Conservation (phyloP, 345 rosid species). For the Carallia brachiata region DNA sequence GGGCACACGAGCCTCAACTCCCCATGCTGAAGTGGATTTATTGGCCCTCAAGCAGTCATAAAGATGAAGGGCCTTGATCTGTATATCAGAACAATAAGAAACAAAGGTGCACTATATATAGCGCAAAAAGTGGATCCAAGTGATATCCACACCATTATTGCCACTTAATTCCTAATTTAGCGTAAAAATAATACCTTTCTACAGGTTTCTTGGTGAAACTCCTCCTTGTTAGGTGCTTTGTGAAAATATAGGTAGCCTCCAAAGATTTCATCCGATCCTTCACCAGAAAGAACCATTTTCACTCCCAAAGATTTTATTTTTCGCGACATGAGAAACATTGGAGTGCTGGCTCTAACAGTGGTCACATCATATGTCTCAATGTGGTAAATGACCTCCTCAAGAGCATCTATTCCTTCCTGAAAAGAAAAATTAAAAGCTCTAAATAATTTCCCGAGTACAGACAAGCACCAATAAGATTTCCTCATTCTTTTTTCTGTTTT, state of each 20-base stretch:
- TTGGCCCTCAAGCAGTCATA: conserved; percentile 91
- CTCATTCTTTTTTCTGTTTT: not conserved
- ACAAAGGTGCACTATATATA: not conserved
- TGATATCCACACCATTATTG: not conserved
- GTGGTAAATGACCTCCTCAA: conserved; percentile 87
- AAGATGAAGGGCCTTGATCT: conserved; percentile 85
- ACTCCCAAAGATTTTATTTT: conserved; percentile 86
- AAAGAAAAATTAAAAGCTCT: conserved; percentile 11
- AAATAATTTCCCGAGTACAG: not conserved
- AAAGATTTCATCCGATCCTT: conserved; percentile 86
- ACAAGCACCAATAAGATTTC: not conserved
- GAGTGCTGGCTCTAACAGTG: conserved; percentile 84
- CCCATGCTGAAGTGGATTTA: conserved; percentile 88
- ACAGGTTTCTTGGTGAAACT: conserved; percentile 77
- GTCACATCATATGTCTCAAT: conserved; percentile 85
- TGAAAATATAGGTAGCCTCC: conserved; percentile 88
- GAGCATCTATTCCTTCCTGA: conserved; percentile 85
- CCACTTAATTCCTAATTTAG: conserved; percentile 4
- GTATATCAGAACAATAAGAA: conserved; percentile 27
- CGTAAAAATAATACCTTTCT: conserved; percentile 49
- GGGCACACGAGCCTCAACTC: conserved; percentile 91
- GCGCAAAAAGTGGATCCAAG: conserved; percentile 8
- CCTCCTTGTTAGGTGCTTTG: conserved; percentile 81
- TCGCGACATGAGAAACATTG: conserved; percentile 89
- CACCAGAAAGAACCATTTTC: conserved; percentile 89